A percentile compares a stretch with the other conserved stretches of the same genome.
phyloP scores from a whole-genome alignment of 2,329 filamentous ascomycete genomes.

The Colletotrichum melonis region DNA sequence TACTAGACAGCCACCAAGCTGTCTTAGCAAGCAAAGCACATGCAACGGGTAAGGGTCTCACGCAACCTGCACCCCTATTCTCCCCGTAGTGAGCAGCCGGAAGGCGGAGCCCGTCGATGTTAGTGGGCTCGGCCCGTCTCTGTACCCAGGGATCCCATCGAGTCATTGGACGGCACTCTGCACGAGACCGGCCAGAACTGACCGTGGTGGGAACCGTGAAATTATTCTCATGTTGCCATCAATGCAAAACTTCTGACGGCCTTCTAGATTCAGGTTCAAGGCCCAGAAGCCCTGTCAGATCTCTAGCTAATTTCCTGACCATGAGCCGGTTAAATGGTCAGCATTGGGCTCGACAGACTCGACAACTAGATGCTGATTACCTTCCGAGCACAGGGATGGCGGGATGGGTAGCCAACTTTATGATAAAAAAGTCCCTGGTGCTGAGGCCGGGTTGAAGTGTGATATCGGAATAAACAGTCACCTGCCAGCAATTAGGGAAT shows the following conservation, averaged over 20 bases:
- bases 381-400: neutral
- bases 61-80: conserved; percentile 18
- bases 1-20: neutral
- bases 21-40: conserved; percentile 25
- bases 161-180: conserved; percentile 27
- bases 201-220: conserved; percentile 27
- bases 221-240: conserved; percentile 34
- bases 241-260: conserved; percentile 25
- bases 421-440: neutral
- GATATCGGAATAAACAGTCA: neutral
- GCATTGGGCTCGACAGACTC: neutral
- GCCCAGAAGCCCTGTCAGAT: neutral
- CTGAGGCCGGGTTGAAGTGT: neutral
- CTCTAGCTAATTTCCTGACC: neutral
- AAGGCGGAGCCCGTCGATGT: conserved; percentile 24
- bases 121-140: conserved; percentile 29
- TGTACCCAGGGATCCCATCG: conserved; percentile 7
- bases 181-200: conserved; percentile 20
- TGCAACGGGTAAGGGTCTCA: conserved; percentile 22
- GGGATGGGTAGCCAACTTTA: neutral
- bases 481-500: neutral
- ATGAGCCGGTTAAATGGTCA: neutral
- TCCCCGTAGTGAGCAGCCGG: conserved; percentile 2
- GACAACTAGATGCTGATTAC: neutral
- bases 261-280: conserved; percentile 9